Percentiles rank a stretch among this genome's conserved stretches.
phyloP scores from a whole-genome alignment of 164 flowering plant genomes.

The Annona squamosa region DNA sequence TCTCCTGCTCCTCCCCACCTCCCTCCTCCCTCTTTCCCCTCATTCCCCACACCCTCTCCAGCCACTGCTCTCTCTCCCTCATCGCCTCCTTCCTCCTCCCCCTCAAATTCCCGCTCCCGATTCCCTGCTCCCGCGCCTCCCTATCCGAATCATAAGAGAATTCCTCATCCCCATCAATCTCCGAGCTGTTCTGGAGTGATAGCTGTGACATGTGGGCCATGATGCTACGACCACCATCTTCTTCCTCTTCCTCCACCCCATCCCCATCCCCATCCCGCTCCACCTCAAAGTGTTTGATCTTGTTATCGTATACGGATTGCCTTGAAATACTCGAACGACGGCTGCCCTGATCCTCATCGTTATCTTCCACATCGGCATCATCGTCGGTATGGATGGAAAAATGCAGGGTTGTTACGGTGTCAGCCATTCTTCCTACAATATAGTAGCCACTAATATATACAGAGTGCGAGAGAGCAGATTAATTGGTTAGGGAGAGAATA shows the following conservation, averaged over 20 bases:
- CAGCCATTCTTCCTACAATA: constrained; percentile 17
- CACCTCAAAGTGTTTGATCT: background rate
- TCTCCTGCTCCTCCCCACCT: background rate
- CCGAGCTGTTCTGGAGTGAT: constrained; percentile 26
- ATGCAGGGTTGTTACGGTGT: constrained; percentile 18
- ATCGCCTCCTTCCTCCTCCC: constrained; percentile 17
- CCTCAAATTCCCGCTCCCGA: constrained; percentile 46
- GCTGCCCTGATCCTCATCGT: constrained; percentile 11
- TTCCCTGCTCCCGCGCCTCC: constrained; percentile 32
- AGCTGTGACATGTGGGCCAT: constrained; percentile 27
- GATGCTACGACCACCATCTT: background rate
- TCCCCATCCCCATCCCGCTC: constrained; percentile 19
- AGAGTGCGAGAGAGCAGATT: too few species aligned
- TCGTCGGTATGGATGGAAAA: constrained; percentile 23
- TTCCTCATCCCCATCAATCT: constrained; percentile 34
- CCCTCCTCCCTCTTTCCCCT: background rate
- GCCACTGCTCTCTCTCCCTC: constrained; percentile 16
- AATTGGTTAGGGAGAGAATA: too few species aligned
- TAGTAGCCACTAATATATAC: too few species aligned
- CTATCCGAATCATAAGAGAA: constrained; percentile 27
- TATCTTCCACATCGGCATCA: constrained; percentile 4
- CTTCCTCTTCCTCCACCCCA: background rate
- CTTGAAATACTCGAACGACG: constrained; percentile 29
- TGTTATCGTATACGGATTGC: constrained; percentile 36
- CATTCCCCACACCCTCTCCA: constrained; percentile 14